A percentile compares a stretch with the other conserved stretches of the same genome.
Conservation (phyloP, 768 basidiomycete genomes). For the Leccinum longicurvipes region DNA sequence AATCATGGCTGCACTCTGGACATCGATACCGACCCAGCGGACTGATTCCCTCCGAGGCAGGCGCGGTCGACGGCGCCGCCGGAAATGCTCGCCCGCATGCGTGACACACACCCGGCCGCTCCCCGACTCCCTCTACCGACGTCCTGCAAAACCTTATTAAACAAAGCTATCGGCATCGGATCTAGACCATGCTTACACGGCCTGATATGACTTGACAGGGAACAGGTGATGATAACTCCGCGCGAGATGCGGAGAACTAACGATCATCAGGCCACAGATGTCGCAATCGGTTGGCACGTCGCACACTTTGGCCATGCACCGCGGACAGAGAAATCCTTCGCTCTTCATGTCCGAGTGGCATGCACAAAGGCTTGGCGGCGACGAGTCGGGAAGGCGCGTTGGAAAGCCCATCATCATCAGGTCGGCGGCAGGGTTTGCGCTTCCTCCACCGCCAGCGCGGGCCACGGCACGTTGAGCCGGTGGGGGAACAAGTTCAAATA, state of each 20-base stretch:
- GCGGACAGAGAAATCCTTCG: conserved; percentile 92
- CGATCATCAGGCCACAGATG: conserved; percentile 96
- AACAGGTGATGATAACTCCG: conserved; percentile 95
- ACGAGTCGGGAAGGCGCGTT: conserved; percentile 80
- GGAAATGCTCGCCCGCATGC: conserved; percentile 78
- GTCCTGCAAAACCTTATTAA: conserved; percentile 30
- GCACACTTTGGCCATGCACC: conserved; percentile 91
- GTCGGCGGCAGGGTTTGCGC: conserved; percentile 69
- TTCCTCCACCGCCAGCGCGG: conserved; percentile 43
- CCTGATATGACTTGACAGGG: conserved; percentile 82
- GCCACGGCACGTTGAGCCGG: conserved; percentile 72
- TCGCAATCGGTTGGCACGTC: conserved; percentile 98
- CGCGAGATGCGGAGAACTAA: conserved; percentile 95
- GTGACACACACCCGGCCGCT: conserved; percentile 53
- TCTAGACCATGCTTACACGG: conserved; percentile 60
- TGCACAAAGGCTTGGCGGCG: conserved; percentile 80
- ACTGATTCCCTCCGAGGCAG: conserved; percentile 66
- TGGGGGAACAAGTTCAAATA: conserved; percentile 94
- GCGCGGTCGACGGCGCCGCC: conserved; percentile 33
- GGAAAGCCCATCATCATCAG: conserved; percentile 99
- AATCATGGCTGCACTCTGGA: conserved; percentile 79
- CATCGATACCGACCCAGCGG: conserved; percentile 87
- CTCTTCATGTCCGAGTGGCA: conserved; percentile 93
- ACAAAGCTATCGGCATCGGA: neutral
- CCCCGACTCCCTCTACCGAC: conserved; percentile 36